A percentile compares a stretch with the other conserved stretches of the same genome.
phyloP scores from a whole-genome alignment of 495 filamentous ascomycete genomes.

The Chaetomidium leptoderma region DNA sequence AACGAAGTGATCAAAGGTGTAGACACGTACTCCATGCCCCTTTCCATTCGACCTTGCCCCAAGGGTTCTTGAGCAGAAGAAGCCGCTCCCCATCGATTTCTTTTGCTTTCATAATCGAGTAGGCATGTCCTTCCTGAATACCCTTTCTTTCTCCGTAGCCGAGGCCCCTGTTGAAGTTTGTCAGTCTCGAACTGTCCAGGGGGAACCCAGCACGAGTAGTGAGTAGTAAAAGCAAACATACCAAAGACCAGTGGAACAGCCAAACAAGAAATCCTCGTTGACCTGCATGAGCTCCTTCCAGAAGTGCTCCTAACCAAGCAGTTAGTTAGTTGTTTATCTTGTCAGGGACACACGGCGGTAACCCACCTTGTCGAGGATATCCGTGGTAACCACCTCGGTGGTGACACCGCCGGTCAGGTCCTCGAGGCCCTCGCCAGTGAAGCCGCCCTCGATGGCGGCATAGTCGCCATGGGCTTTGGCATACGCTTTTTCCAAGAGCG shows the following conservation, averaged over 20 bases:
- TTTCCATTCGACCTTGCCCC: slow-evolving; percentile 81
- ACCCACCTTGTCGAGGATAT: slow-evolving; percentile 71
- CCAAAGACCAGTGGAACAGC: slow-evolving; percentile 64
- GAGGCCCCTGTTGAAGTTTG: slow-evolving; percentile 37
- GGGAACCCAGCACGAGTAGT: not conserved
- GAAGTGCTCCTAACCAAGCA: slow-evolving; percentile 57
- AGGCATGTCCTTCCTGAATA: slow-evolving; percentile 78
- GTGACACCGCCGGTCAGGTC: slow-evolving; percentile 92
- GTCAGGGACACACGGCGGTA: no score
- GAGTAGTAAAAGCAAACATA: slow-evolving; percentile 3
- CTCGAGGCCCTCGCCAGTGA: slow-evolving; percentile 83
- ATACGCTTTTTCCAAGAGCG: slow-evolving; percentile 91
- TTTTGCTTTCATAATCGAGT: slow-evolving; percentile 78
- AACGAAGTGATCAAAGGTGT: not conserved
- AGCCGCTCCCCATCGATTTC: slow-evolving; percentile 73
- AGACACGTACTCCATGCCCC: slow-evolving; percentile 61
- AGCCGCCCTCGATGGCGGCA: slow-evolving; percentile 77
- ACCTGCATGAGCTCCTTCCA: slow-evolving; percentile 83
- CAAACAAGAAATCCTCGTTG: slow-evolving; percentile 85
- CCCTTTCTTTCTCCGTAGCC: slow-evolving; percentile 63
- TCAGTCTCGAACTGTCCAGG: not conserved
- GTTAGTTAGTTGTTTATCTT: not conserved
- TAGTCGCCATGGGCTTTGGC: slow-evolving; percentile 93
- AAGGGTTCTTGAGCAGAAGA: slow-evolving; percentile 79
- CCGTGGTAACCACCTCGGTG: slow-evolving; percentile 69